Conservation (phyloP, 2,329 filamentous ascomycete species). For the Stagonosporopsis vannaccii region DNA sequence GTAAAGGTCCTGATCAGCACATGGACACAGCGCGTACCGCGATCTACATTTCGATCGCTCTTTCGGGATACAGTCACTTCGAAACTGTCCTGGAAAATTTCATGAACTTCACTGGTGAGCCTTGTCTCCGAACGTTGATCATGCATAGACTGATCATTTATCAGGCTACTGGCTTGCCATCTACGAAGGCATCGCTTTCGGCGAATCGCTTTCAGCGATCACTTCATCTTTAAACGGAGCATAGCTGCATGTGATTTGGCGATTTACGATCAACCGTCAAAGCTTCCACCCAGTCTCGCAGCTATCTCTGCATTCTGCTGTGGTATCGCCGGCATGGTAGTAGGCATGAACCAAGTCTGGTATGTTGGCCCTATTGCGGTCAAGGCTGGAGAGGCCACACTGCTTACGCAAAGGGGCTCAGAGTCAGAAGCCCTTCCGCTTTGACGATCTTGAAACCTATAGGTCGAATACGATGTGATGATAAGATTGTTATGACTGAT, state of each 20-base stretch:
- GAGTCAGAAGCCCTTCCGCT: too few relatives aligned
- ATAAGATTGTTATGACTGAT: too few relatives aligned
- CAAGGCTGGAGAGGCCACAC: constrained; percentile 60
- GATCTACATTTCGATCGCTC: constrained; percentile 75
- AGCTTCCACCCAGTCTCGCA: constrained; percentile 69
- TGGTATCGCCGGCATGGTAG: constrained; percentile 70
- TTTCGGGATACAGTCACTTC: constrained; percentile 73
- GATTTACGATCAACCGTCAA: constrained; percentile 63
- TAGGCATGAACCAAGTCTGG: constrained; percentile 76
- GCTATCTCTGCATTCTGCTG: constrained; percentile 69
- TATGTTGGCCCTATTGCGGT: constrained; percentile 70
- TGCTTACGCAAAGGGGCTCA: too few relatives aligned
- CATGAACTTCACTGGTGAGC: constrained; percentile 61
- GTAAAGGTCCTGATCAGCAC: constrained; percentile 68
- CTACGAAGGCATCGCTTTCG: constrained; percentile 73
- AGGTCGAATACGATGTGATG: too few relatives aligned
- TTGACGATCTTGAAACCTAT: too few relatives aligned
- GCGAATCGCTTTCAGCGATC: constrained; percentile 69
- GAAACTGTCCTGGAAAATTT: constrained; percentile 72
- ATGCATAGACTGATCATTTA: too few relatives aligned
- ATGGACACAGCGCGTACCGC: constrained; percentile 67
- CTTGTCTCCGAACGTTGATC: too few relatives aligned
- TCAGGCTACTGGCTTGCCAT: constrained; percentile 77
- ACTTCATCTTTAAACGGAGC: constrained; percentile 71
- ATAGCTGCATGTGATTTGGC: constrained; percentile 66